Conservation (phyloP, 2,329 filamentous ascomycete species). For the Colletotrichum trifolii region DNA sequence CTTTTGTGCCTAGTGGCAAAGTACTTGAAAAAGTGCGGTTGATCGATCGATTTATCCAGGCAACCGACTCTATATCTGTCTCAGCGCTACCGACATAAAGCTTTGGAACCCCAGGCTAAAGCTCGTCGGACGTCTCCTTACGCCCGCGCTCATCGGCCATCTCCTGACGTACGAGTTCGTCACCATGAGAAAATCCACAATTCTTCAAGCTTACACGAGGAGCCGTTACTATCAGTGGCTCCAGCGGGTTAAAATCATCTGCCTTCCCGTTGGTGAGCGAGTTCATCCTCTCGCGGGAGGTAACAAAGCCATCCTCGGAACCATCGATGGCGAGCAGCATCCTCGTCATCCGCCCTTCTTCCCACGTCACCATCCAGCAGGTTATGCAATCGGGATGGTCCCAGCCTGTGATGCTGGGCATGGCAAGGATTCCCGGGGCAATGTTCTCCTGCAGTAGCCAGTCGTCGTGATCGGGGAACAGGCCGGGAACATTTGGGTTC, state of each 20-base stretch:
- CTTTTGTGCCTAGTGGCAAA: too few species aligned
- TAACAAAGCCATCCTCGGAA: neutral
- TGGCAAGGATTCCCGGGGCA: neutral
- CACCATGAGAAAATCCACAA: neutral
- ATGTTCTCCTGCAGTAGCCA: slow-evolving; percentile 1
- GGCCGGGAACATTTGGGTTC: slow-evolving; percentile 10
- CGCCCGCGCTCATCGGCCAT: too few species aligned
- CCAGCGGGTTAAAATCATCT: neutral
- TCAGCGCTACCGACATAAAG: too few species aligned
- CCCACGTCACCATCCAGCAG: slow-evolving; percentile 5
- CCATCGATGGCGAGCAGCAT: slow-evolving; percentile 1
- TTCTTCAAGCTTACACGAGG: neutral
- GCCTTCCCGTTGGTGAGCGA: neutral
- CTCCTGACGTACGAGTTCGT: neutral
- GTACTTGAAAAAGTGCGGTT: too few species aligned
- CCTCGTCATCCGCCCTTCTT: neutral
- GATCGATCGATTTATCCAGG: too few species aligned
- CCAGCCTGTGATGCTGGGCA: slow-evolving; percentile 4
- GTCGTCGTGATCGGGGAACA: slow-evolving; percentile 1
- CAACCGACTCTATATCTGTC: too few species aligned
- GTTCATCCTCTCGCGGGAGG: neutral
- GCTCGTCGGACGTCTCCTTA: too few species aligned
- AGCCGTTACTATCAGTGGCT: neutral
- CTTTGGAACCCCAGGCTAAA: too few species aligned
- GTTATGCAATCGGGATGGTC: slow-evolving; percentile 8